phyloP scores from a whole-genome alignment of 2,329 filamentous ascomycete species.

The Bipolaris oryzae region DNA sequence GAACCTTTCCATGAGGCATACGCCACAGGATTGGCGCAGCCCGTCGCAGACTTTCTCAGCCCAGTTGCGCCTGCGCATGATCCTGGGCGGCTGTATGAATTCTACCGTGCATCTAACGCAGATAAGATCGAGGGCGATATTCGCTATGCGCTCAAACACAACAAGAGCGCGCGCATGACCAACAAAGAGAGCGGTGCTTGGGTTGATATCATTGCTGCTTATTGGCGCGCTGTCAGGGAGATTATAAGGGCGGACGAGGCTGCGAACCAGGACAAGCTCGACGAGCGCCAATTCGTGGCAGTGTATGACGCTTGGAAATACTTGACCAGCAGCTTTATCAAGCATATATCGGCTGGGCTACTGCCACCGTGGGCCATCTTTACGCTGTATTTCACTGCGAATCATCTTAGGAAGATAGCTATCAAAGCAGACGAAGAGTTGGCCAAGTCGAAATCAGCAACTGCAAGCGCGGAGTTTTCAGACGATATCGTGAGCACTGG shows the following conservation, averaged over 20 bases:
- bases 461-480: conserved; percentile 63
- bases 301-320: conserved; percentile 92
- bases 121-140: conserved; percentile 72
- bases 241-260: conserved; percentile 70
- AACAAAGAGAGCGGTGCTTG: conserved; percentile 77
- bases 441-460: conserved; percentile 55
- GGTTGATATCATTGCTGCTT: conserved; percentile 81
- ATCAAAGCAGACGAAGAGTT: conserved; percentile 83
- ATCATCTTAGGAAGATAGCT: conserved; percentile 84
- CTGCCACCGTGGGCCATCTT: conserved; percentile 94
- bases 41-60: conserved; percentile 74
- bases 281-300: conserved; percentile 71
- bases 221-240: conserved; percentile 81
- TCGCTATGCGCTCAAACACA: conserved; percentile 71
- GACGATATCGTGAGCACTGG: conserved; percentile 76
- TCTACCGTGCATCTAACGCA: conserved; percentile 73
- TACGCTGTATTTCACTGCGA: conserved; percentile 84
- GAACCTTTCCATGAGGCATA: conserved; percentile 75
- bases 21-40: conserved; percentile 68
- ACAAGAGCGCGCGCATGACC: conserved; percentile 61
- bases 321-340: conserved; percentile 74
- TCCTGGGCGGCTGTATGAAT: conserved; percentile 68
- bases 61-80: conserved; percentile 69
- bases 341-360: conserved; percentile 76
- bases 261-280: conserved; percentile 50